A percentile compares a stretch with the other conserved stretches of the same genome.
These are phyloP conservation scores for Fomitopsis pinicola DNA, from an alignment of 1,284 basidiomycete species.

Conservation along the genomic window DNA sequence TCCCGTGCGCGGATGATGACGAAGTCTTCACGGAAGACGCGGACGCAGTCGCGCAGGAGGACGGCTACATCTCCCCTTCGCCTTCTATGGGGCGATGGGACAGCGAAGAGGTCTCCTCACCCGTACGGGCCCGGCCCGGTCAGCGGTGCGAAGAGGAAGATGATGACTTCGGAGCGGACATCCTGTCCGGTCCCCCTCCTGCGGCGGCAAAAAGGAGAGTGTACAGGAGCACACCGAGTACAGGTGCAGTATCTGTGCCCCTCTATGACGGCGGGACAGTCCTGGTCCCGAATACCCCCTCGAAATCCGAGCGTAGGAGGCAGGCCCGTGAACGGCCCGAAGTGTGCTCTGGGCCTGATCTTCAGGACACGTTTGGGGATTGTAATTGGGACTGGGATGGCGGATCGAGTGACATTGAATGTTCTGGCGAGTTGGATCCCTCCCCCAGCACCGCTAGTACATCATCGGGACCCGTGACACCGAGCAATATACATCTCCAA, in stretches of 20 bases:
- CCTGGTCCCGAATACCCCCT: conserved; percentile 35
- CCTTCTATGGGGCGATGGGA: conserved; percentile 46
- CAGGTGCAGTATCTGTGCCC: background rate
- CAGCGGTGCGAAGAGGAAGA: conserved; percentile 7
- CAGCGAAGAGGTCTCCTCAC: conserved; percentile 63
- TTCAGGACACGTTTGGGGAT: conserved; percentile 39
- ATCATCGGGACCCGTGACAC: conserved; percentile 28
- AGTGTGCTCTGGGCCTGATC: conserved; percentile 36
- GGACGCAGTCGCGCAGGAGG: conserved; percentile 61
- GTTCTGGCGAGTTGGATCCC: conserved; percentile 27
- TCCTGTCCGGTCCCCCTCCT: conserved; percentile 54
- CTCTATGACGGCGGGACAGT: conserved; percentile 17
- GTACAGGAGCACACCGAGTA: background rate
- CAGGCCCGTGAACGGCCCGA: conserved; percentile 7
- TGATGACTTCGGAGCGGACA: conserved; percentile 52
- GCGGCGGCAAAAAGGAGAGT: conserved; percentile 8
- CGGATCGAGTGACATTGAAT: conserved; percentile 47
- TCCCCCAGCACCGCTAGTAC: conserved; percentile 25
- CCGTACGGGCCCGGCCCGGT: conserved; percentile 30
- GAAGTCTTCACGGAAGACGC: conserved; percentile 32
- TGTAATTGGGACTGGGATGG: conserved; percentile 32
- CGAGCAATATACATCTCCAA: conserved; percentile 20
- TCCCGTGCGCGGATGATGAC: conserved; percentile 32
- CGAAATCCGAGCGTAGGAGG: conserved; percentile 14
- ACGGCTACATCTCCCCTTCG: conserved; percentile 71